Base-by-base conservation (phyloP, 306 rosid genomes). In the Myrica gale region DNA sequence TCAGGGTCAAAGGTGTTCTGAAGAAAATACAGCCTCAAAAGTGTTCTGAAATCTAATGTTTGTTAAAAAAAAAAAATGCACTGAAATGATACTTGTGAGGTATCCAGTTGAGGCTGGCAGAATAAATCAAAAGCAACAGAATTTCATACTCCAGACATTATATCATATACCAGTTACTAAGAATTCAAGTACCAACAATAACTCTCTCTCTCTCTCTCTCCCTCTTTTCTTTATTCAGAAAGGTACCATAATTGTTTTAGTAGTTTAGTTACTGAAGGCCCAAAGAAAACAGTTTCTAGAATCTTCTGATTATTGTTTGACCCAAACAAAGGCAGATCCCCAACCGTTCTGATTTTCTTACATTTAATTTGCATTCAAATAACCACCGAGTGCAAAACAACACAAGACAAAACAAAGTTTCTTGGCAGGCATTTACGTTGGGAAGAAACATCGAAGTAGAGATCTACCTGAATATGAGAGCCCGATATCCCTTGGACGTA, bases 391-490 rank as follows among this genome's bases (percentile, higher is more conserved):
- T 74, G 41, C 68, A 68, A 42, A 52, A 26, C 37, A 32, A 57
- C 5, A 26, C 26, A 55, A 20, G 17, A 17, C 5, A 47, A 12
- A 41, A 12, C 32, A 17, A 20, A 62, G 54, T 57, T 37, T 61
- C 16, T 52, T n/a, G 4, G 76, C 54, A 60, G 56, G 32, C 50
- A 52, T 51, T 63, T 44, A 48, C 21, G 53, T 20, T 17, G 13
- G 3, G 12, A 56, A 21, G 54, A 69, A 68, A 6, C 9, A 75
- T 21, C 41, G 60, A 75, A 60, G 42, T 73, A 62, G 51, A 63
- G 62, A 80, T 19, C 82, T 72, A 89, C 98, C 98, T 95, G 87
- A n/a, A 92, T 72, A 95, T 92, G 46, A 95, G 96, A 12, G 96
- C 96, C 17, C 89, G 82, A 75, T 92, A 95, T 70, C 98, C 97